Base-by-base conservation (phyloP, 1,284 basidiomycete species). In the Malassezia obtusa region DNA sequence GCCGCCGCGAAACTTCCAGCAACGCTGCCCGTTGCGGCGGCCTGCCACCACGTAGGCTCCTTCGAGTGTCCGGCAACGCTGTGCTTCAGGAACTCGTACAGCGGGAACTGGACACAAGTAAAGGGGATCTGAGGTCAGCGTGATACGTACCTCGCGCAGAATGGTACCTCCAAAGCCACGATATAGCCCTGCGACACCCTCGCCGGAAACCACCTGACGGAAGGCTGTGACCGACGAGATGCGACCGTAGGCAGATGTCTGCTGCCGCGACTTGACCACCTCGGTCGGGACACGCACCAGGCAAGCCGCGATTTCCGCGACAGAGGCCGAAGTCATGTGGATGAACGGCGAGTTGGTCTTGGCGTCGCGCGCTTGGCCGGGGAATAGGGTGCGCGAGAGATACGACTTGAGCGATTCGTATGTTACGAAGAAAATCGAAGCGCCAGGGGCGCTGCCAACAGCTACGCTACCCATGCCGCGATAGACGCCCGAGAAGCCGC, bases 41-140 rank as follows among this genome's bases (percentile, higher is more conserved):
- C 90, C 76, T 95, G 87, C 65, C 86, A 82, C 1, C 24, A 57
- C 21, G 33, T n/a, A 11, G n/a, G 19, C 11, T 21, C 43, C 22
- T 37, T 36, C n/a, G 22, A 36, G 28, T 36, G 44, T 12, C 57
- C 50, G 5, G 64, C 57, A 50, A 68, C 63, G 7, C 58, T 52
- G 12, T 63, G 60, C 75, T 98, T 98, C 60, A 98, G 78, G 35
- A 82, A 78, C 76, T 98, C 94, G 70, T 96, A 99, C 22, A 98
- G 76, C 0, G 94, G 94, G 72, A 98, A 99, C 74, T 99, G 94
- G 22, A 99, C 79, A 11, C 89, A 92, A 0, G 92, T 94, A 77
- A 99, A 98, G 0, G 92, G 92, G 36, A 98, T 89, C 89, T 40
- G 14, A 58, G 30, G 21, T 10, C 17, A 17, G 24, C 22, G n/a